Evolutionary conservation across 345 rosid genomes (phyloP).

Genomic region (Aethionema arabicum): DNA sequence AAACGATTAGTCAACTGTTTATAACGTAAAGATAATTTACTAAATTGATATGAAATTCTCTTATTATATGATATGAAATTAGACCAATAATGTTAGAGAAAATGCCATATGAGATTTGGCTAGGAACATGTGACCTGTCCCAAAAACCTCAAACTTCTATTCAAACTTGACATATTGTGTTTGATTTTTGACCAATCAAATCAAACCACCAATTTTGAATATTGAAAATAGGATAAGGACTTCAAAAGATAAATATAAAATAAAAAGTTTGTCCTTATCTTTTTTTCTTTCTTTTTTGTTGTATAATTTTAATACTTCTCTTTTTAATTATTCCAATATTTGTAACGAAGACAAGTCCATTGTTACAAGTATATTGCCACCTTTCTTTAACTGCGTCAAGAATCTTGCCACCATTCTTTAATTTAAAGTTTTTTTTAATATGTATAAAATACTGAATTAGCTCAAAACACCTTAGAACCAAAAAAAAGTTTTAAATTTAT

Average conservation of each 20-base stretch:
- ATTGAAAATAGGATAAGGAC: conserved; percentile 30
- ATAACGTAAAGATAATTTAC: no score
- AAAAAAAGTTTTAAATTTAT: no score
- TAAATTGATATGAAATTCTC: no score
- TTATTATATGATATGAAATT: neutral
- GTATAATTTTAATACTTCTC: conserved; percentile 12
- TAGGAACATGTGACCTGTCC: conserved; percentile 27
- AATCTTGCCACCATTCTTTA: conserved; percentile 9
- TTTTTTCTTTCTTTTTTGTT: neutral
- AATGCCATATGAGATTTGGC: conserved; percentile 24
- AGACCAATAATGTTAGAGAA: conserved; percentile 25
- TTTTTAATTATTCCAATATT: conserved; percentile 19
- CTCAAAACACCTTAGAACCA: no score
- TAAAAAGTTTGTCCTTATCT: conserved; percentile 6
- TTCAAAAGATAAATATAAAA: neutral
- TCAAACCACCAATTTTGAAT: conserved; percentile 34
- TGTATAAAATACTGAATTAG: no score
- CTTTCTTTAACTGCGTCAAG: conserved; percentile 9
- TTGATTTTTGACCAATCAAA: conserved; percentile 30
- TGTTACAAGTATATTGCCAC: conserved; percentile 21
- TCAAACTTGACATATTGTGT: conserved; percentile 22
- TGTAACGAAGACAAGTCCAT: conserved; percentile 23
- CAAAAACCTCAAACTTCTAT: conserved; percentile 25
- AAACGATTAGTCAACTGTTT: no score
- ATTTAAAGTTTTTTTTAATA: neutral